phyloP scores from a whole-genome alignment of 2,329 filamentous ascomycete genomes.

The Cordyceps militaris region DNA sequence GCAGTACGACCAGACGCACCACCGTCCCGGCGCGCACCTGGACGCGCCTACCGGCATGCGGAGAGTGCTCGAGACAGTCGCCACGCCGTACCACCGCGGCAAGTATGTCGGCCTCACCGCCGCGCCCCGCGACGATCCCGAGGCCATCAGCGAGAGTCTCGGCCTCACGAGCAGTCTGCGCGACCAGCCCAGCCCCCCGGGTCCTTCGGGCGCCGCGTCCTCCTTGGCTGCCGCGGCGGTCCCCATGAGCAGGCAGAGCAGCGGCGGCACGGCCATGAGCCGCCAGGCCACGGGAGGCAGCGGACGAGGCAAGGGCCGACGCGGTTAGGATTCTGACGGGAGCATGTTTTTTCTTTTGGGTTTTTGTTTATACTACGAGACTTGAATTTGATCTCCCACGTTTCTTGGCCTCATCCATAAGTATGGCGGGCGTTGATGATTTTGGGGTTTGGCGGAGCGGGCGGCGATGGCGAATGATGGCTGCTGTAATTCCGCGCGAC shows the following conservation, averaged over 20 bases:
- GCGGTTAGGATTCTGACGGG: conserved; percentile 14
- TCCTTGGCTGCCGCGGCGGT: conserved; percentile 33
- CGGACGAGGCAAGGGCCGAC: conserved; percentile 39
- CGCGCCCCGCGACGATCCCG: conserved; percentile 40
- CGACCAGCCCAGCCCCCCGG: conserved; percentile 31
- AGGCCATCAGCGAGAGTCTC: conserved; percentile 42
- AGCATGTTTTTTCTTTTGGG: neutral
- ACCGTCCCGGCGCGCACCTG: conserved; percentile 50
- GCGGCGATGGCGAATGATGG: neutral
- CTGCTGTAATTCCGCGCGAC: neutral
- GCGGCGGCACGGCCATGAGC: conserved; percentile 48
- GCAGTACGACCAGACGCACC: conserved; percentile 46
- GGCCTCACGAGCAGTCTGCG: conserved; percentile 41
- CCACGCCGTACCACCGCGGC: conserved; percentile 39
- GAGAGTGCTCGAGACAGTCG: conserved; percentile 48
- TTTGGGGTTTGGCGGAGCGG: neutral
- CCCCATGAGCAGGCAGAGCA: conserved; percentile 51
- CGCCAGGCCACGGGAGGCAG: conserved; percentile 45
- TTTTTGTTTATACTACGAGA: neutral
- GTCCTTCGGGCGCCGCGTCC: conserved; percentile 21
- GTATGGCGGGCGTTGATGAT: conserved; percentile 6
- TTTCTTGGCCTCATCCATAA: neutral
- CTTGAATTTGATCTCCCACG: neutral
- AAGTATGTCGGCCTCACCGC: conserved; percentile 42
- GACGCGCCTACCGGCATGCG: conserved; percentile 40